These are phyloP conservation scores for Puccinia horiana DNA, from an alignment of 1,284 basidiomycete species.

Conservation along the genomic window DNA sequence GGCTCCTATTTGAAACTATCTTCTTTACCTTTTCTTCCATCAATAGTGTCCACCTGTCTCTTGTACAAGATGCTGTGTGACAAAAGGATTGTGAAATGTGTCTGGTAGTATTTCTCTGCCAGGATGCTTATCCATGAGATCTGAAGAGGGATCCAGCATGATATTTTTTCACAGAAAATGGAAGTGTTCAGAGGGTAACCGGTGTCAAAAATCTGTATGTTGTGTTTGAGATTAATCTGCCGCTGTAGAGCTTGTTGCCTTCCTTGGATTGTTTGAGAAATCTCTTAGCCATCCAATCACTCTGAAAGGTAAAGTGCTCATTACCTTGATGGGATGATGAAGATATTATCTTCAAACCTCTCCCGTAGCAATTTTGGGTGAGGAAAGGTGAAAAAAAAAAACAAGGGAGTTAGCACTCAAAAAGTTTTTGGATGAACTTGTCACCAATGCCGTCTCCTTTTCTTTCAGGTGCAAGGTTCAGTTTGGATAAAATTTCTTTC, in stretches of 20 bases:
- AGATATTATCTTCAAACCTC: not conserved
- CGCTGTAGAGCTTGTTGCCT: not conserved
- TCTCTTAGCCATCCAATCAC: not conserved
- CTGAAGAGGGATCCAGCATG: slow-evolving; percentile 7
- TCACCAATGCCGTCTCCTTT: not conserved
- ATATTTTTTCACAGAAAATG: not conserved
- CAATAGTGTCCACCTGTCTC: no score
- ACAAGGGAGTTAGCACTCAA: not conserved
- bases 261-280: not conserved
- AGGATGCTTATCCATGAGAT: slow-evolving; percentile 4
- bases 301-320: not conserved
- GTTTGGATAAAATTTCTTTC: not conserved
- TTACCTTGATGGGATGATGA: not conserved
- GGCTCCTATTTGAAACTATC: no score
- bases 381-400: not conserved
- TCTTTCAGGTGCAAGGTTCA: not conserved
- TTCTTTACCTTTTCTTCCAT: no score
- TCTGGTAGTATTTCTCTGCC: not conserved
- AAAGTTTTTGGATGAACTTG: not conserved
- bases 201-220: slow-evolving; percentile 17
- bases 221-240: not conserved
- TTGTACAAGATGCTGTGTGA: no score
- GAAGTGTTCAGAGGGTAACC: not conserved
- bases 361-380: not conserved
- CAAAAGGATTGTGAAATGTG: not conserved